Base-by-base conservation (phyloP, 2,329 filamentous ascomycete species). In the Drechslerella dactyloides region DNA sequence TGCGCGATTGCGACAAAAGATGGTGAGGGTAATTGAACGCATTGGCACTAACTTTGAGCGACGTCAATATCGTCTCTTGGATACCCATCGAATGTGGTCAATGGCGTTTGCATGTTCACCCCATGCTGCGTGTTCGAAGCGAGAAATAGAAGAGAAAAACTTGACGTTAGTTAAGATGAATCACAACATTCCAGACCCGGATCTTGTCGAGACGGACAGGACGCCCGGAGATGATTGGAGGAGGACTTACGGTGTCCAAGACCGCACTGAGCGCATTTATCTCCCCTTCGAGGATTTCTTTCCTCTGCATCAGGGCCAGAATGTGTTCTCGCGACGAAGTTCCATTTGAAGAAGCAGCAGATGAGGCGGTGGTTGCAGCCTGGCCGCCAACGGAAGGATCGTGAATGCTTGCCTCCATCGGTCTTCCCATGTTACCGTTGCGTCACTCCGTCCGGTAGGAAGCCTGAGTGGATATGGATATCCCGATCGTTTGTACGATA, bases 61-160 rank as follows among this genome's bases (percentile, higher is more conserved):
- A 99, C 90, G 79, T 99, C 94, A 74, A 99, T 88, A 80, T 99
- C 94, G 76, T 90, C 89, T 78, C 94, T 86, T 33, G 94, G 94
- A 79, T 91, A 99, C 53, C 94, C 94, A 80, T 97, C 94, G 73
- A 87, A 86, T 13, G 93, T 97, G 23, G 91, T 86, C 42, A 99
- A 85, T 66, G 87, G 84, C 6, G 94, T 97, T 77, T 89, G 88
- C 94, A 99, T 99, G 77, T 90, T 88, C 59, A 96, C 93, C 50
- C 89, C 88, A 82, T 97, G 93, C 93, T 97, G 77, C 30, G 40
- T 30, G 35, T 23, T 44, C n/a, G 27, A 37, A 53, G 6, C 33
- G 57, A 24, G 30, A 70, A 48, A 42, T 63, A 19, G 56, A 78
- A 42, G 77, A 77, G 54, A 75, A 33, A 58, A 23, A 4, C 8